Percentiles rank a stretch among this genome's conserved stretches.
phyloP scores from a whole-genome alignment of 73 alveolate genomes.

The Paramecium sonneborni region DNA sequence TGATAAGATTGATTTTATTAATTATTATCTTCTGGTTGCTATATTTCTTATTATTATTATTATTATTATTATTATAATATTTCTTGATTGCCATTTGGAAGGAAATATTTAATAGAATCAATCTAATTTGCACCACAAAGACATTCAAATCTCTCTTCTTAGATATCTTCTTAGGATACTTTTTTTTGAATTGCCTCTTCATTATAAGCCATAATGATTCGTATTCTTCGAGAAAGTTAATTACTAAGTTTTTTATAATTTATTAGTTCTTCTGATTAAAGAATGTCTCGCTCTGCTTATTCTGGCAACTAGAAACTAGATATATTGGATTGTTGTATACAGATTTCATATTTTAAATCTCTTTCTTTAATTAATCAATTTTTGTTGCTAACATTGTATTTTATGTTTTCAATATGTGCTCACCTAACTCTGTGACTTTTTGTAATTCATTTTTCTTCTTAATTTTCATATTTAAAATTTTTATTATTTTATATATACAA shows the following conservation, averaged over 20 bases:
- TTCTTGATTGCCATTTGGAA: not conserved
- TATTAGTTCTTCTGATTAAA: not conserved
- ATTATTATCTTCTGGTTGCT: not conserved
- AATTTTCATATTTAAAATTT: not conserved
- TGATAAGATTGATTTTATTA: not conserved
- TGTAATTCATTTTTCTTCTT: not conserved
- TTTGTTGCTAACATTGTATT: slow-evolving; percentile 45
- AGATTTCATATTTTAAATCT: not conserved
- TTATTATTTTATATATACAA: not conserved
- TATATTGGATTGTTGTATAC: slow-evolving; percentile 1
- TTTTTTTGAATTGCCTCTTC: slow-evolving; percentile 17
- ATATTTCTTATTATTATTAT: not conserved
- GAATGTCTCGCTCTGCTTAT: not conserved
- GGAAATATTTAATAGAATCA: slow-evolving; percentile 4
- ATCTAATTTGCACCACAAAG: slow-evolving; percentile 40
- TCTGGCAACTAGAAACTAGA: slow-evolving; percentile 40
- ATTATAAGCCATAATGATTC: slow-evolving; percentile 37
- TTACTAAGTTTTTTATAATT: not conserved
- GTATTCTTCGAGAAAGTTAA: slow-evolving; percentile 14
- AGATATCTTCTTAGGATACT: not conserved
- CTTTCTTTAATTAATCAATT: not conserved
- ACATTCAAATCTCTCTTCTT: slow-evolving; percentile 30
- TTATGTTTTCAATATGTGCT: not conserved
- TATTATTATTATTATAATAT: not conserved
- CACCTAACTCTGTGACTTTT: not conserved